Evolutionary conservation across 305 asterid species (phyloP), one percentile per base, ranked within the genome.

Genomic region (Solanum hybrid): DNA sequence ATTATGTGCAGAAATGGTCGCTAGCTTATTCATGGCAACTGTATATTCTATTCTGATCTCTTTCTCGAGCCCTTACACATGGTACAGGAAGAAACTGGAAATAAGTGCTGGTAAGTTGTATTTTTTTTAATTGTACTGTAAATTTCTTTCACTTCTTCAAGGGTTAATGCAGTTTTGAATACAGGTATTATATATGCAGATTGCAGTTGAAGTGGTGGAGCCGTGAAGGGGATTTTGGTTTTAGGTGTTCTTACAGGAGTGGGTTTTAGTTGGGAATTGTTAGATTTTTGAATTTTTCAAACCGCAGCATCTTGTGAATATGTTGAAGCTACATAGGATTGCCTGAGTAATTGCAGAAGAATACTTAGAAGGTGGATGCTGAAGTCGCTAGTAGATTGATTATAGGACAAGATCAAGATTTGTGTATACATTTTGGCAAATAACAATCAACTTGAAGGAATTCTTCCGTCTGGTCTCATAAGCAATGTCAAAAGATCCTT

Each of bases 1-100:
- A 90, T 94, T 79, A 91, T 92, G 92, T 92, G 94, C 90, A 94
- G 98, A 93, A 95, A 96, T 11, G 92, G 95, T 88, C 98, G 87
- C 94, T 96, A 96, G 95, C 92, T 91, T 89, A 79, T 91, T 69
- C 35, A 18, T 85, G 89, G 39, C 87, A 69, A 74, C 71, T 92
- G 89, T 91, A 93, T 90, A 92, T 92, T 91, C 94, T 92, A 89
- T 90, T 90, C 90, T 89, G 87, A 82, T 82, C 91, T 76, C 57
- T 88, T 86, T 92, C 88, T 92, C 88, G 69, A 71, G 89, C 90
- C 92, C 92, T 87, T 95, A 82, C 87, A 87, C 91, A 88, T 87
- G 90, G 93, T 89, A 88, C 92, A 80, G 92, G 93, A 90, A 87
- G 90, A 34, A 85, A 84, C 90, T 78, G 88, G 91, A 89, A 93